Conservation (phyloP, 108 stramenopile genomes). For the Skeletonema grethae region DNA sequence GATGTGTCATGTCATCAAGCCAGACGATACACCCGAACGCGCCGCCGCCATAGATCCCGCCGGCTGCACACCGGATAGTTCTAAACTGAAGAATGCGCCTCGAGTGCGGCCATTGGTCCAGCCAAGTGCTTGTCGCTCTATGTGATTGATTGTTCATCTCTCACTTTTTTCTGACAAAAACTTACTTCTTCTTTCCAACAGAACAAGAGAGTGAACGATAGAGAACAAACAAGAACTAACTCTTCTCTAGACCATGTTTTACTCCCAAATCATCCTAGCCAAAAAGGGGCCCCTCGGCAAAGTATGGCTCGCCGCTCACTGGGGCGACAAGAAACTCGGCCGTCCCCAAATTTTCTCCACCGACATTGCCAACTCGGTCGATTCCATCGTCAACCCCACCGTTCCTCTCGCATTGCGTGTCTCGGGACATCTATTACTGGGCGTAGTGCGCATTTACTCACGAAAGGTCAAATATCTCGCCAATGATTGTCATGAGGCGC, state of each 20-base stretch:
- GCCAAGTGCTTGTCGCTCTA: neutral
- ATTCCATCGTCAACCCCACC: constrained; percentile 93
- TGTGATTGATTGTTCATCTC: neutral
- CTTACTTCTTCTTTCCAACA: neutral
- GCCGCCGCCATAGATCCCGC: neutral
- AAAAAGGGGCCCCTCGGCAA: constrained; percentile 99
- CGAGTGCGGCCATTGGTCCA: neutral
- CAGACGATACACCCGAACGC: neutral
- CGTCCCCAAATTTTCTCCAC: constrained; percentile 95
- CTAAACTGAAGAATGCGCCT: neutral
- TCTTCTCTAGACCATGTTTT: constrained; percentile 93
- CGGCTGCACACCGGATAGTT: neutral
- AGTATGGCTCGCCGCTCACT: constrained; percentile 99
- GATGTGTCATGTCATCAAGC: neutral
- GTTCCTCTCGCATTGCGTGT: constrained; percentile 97
- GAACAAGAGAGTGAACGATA: neutral
- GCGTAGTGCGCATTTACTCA: constrained; percentile 97
- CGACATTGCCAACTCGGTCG: constrained; percentile 92
- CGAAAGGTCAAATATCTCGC: constrained; percentile 94
- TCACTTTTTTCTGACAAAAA: neutral
- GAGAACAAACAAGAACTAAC: neutral
- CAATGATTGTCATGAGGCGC: constrained; percentile 98
- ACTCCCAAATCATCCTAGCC: constrained; percentile 98
- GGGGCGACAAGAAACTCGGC: constrained; percentile 97
- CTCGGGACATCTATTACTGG: constrained; percentile 94